A percentile compares a stretch with the other conserved stretches of the same genome.
These are phyloP conservation scores for Echeveria elegans DNA, from an alignment of 164 flowering plant species.

Conservation along the genomic window DNA sequence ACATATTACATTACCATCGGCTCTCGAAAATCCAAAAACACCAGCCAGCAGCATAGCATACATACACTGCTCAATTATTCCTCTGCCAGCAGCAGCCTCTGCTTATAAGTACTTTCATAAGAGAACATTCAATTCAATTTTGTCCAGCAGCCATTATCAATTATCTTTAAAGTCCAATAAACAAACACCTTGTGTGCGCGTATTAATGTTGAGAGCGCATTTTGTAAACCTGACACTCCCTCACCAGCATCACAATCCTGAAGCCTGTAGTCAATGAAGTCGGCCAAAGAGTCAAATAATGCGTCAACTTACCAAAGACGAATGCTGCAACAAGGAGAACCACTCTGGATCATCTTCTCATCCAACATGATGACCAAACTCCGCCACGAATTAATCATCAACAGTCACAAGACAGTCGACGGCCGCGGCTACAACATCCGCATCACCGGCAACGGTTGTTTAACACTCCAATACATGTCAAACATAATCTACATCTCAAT, in stretches of 20 bases:
- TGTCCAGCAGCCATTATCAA: background rate
- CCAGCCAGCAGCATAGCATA: background rate
- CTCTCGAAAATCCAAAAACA: background rate
- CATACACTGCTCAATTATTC: background rate
- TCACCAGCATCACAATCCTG: constrained; percentile 64
- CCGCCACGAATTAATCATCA: constrained; percentile 31
- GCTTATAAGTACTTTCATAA: background rate
- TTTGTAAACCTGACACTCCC: constrained; percentile 29
- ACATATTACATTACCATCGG: no score
- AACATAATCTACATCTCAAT: constrained; percentile 36
- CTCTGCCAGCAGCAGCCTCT: background rate
- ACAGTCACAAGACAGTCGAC: constrained; percentile 34
- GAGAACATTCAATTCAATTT: constrained; percentile 4
- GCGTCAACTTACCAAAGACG: constrained; percentile 31
- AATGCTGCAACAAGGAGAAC: constrained; percentile 21
- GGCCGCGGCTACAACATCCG: constrained; percentile 32
- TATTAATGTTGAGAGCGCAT: background rate
- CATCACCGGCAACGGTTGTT: constrained; percentile 22
- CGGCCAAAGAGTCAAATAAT: constrained; percentile 27
- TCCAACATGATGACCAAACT: constrained; percentile 29
- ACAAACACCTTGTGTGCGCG: background rate
- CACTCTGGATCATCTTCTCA: constrained; percentile 36
- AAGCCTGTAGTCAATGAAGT: constrained; percentile 45
- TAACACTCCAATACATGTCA: constrained; percentile 26
- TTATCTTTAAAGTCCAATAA: background rate